Evolutionary conservation across 345 rosid genomes (phyloP), one percentile per base, ranked within the genome.

Genomic region (Geranium brycei): DNA sequence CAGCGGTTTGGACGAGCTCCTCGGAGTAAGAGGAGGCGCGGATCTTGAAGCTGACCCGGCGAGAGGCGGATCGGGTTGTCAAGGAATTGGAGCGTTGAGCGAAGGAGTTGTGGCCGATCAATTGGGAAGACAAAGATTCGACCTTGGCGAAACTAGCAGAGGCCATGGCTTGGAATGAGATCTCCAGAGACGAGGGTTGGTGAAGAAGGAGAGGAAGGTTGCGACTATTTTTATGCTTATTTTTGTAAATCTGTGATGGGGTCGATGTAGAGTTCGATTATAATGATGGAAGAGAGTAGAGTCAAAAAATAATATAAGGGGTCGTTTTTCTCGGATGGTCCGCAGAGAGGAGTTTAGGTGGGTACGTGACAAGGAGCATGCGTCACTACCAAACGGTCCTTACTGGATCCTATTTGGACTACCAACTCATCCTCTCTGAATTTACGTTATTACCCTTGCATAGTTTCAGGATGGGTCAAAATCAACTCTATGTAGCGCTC

Each of bases 1-100:
- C 98, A 60, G 98, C 93, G 69, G 97, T 93, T 70, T 86, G 63
- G 66, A 93, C 78, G 79, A 93, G 99, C 77, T 93, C 99, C 58
- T 90, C 96, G 66, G 88, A 68, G 81, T 85, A 90, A 66, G 90
- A 63, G 23, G 71, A 62, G 67, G 96, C 91, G 68, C 97, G 91
- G 85, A 90, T 83, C 76, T 88, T 78, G 63, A 86, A 64, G 72
- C 85, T 76, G 81, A 83, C 77, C 2, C 91, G 87, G 79, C 85
- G 77, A 75, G 81, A 60, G 28, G 73, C 59, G 41, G 56, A 28
- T 59, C 65, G 59, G 32, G 64, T 6, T 32, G 81, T 1, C 23
- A 80, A 57, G 2, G 81, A 71, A 19, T 76, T 73, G 59, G 77
- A 68, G 51, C 79, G 77, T 64, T 68, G 83, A 15, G 82, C 51